Evolutionary conservation across 2,329 filamentous ascomycete species (phyloP), one percentile per base, ranked within the genome.

Genomic region (Fusarium napiforme): DNA sequence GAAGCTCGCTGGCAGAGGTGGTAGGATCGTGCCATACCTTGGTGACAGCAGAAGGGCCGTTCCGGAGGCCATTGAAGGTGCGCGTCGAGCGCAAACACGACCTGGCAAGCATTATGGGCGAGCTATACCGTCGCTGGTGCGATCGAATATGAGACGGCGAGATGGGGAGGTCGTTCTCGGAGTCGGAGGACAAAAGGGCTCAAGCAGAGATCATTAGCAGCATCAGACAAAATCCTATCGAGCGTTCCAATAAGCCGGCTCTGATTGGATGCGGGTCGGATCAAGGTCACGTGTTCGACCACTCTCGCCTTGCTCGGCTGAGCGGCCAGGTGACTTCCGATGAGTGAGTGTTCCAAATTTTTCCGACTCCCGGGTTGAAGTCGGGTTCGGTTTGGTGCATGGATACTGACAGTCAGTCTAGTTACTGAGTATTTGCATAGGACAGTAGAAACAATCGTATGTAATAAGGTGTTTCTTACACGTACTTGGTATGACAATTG

Each of bases 71-170:
- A 88, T 92, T 93, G 88, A 95, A 89, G 82, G 92, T 89, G 91
- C 95, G 95, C 90, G 93, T 90, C 84, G 93, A 91, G 89, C 94
- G 94, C 89, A 97, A 87, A 87, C 91, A 91, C 86, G 95, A 94
- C 90, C 95, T 93, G 87, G 94, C 93, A 90, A 98, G 92, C 96
- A 98, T 98, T 84, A 85, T 93, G 89, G 85, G 84, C 84, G 77
- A 81, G 78, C 79, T 82, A 78, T 79, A 83, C 78, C 79, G 81
- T 79, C 79, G 77, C 80, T 81, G 81, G 78, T 80, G 80, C 80
- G 77, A 80, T 82, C 78, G 75, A 79, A 75, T 77, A 68, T 76
- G 74, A 78, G 78, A 77, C 80, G 80, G 78, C 80, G 78, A 69
- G 60, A 81, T 82, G 79, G 75, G 78, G 76, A 76, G 57, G 73